These are phyloP conservation scores for Drechslera avenae DNA, from an alignment of 2,329 filamentous ascomycete species.

Conservation along the genomic window DNA sequence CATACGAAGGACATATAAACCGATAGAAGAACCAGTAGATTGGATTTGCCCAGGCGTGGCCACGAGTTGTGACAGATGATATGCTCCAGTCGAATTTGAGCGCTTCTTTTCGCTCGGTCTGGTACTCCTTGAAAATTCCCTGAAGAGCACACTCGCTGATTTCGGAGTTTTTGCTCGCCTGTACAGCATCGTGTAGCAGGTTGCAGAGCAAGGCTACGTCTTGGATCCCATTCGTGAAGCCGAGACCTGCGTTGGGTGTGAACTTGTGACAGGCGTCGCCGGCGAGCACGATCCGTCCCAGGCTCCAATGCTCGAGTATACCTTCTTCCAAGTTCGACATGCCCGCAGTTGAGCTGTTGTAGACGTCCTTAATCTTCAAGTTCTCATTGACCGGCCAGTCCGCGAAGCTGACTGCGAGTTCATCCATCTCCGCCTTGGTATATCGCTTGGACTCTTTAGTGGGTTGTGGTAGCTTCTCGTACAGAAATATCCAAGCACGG, in stretches of 20 bases:
- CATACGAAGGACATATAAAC: not conserved
- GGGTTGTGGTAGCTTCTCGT: not conserved
- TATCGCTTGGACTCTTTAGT: not conserved
- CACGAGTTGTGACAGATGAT: not conserved
- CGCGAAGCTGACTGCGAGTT: slow-evolving; percentile 1
- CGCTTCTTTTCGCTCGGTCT: not conserved
- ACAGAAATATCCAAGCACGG: slow-evolving; percentile 1
- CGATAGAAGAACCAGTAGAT: not conserved
- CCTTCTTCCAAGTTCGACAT: slow-evolving; percentile 4
- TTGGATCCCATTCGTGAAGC: not conserved
- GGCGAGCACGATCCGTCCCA: not conserved
- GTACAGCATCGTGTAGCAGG: not conserved
- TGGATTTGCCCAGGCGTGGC: not conserved
- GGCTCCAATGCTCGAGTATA: slow-evolving; percentile 3
- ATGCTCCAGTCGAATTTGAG: not conserved
- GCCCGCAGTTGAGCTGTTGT: slow-evolving; percentile 1
- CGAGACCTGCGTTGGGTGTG: slow-evolving; percentile 1
- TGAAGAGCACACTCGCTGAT: not conserved
- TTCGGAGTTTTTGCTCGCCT: not conserved
- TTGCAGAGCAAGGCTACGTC: slow-evolving; percentile 2
- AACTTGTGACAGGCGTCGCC: slow-evolving; percentile 7
- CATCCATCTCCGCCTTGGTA: not conserved
- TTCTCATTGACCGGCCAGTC: slow-evolving; percentile 5
- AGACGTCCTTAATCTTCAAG: not conserved
- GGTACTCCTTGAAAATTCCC: not conserved